Conservation (phyloP, 371 early-diverging fungal genomes). For the Conidiobolus incongruus region DNA sequence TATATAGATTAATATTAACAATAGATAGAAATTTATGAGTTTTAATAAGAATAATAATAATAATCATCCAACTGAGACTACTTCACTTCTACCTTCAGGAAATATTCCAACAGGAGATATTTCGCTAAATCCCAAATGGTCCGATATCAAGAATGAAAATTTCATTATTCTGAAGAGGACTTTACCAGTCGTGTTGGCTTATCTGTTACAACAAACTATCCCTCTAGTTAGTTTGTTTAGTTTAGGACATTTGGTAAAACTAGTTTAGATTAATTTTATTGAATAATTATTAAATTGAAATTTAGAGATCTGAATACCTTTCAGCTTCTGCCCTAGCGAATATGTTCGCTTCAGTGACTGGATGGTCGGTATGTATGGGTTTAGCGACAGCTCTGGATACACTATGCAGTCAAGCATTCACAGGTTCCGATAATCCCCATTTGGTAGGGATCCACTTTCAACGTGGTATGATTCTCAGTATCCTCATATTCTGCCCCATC, state of each 20-base stretch:
- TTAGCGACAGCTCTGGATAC: constrained; percentile 71
- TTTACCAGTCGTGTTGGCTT: constrained; percentile 5
- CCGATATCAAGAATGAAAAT: too few species aligned
- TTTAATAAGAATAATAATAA: too few species aligned
- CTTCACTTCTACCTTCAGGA: too few species aligned
- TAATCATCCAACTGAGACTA: too few species aligned
- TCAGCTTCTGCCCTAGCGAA: constrained; percentile 7
- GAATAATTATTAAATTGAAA: neutral
- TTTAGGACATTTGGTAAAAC: constrained; percentile 9
- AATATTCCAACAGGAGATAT: too few species aligned
- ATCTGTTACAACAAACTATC: constrained; percentile 5
- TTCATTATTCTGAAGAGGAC: neutral
- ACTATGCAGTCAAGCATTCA: constrained; percentile 67
- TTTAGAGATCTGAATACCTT: neutral
- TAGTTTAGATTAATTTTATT: neutral
- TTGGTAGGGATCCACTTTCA: constrained; percentile 60
- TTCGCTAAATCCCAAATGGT: too few species aligned
- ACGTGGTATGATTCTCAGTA: constrained; percentile 46
- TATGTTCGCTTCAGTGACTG: constrained; percentile 53
- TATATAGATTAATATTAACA: too few species aligned
- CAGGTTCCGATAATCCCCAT: constrained; percentile 31
- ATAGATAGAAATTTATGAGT: too few species aligned
- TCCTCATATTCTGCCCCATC: constrained; percentile 40
- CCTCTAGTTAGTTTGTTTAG: constrained; percentile 5
- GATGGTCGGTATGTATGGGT: constrained; percentile 59